Evolutionary conservation across 2,329 filamentous ascomycete genomes (phyloP), one percentile per base, ranked within the genome.

Genomic region (Nemania sp.): DNA sequence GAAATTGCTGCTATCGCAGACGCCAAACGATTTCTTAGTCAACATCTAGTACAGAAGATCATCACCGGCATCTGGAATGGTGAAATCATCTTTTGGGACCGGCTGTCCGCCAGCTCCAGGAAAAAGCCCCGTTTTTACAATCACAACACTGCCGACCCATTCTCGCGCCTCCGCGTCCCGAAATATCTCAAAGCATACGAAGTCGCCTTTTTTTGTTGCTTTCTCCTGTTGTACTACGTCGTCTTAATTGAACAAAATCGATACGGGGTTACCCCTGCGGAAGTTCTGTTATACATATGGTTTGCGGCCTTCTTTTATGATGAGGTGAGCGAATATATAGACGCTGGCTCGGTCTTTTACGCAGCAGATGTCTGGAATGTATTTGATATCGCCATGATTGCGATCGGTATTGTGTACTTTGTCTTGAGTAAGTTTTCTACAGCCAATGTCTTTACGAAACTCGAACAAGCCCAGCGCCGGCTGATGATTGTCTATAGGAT

Each of bases 281-380:
- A 97, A 69, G 73, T 87, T 2, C 67, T 90, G 14, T 80, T 97
- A 36, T 94, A 93, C 68, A 72, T 96, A 45, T 96, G 91, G 89
- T 87, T 96, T 62, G 85, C 86, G 4, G 88, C 90, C 6, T 96
- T 96, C 74, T 84, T 89, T 33, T 95, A 94, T 66, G 91, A 96
- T 62, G 91, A 92, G 71, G 77, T 94, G 52, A 89, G 88, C 64
- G 90, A 95, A 64, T 91, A 90, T 75, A 80, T 85, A 47, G 91
- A 97, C 73, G 91, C 92, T 1, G 92, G 92, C 0, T 86, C 90
- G 26, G 82, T 92, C 31, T 95, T 96, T 65, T 95, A 95, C 66
- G 83, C 88, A 5, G 85, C 88, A 7, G 90, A 94, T 65, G 86
- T 95, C 45, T 94, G 89, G 90, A 90, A 88, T 60, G 67, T 88